A percentile compares a stretch with the other conserved stretches of the same genome.
Conservation (phyloP, 2,329 filamentous ascomycete species). For the Claviceps quebecensis region DNA sequence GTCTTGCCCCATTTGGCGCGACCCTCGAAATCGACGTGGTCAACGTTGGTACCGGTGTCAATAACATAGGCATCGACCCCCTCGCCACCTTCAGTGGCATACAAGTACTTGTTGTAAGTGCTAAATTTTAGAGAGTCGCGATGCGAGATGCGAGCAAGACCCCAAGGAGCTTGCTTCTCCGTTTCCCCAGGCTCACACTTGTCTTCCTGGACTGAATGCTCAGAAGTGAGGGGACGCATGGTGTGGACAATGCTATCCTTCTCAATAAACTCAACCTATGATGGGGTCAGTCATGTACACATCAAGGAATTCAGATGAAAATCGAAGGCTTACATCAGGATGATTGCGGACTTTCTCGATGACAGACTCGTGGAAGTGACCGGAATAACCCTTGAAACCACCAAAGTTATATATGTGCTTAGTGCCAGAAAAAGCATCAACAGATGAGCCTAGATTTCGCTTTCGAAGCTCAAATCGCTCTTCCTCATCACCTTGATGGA, state of each 20-base stretch:
- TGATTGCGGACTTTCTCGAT: constrained; percentile 89
- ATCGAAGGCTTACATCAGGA: constrained; percentile 70
- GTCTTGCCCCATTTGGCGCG: constrained; percentile 96
- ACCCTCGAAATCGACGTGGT: constrained; percentile 95
- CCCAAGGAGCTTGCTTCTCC: constrained; percentile 96
- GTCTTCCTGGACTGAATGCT: constrained; percentile 22
- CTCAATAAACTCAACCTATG: constrained; percentile 90
- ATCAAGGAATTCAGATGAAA: not conserved
- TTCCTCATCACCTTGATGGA: constrained; percentile 57
- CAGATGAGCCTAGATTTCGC: constrained; percentile 60
- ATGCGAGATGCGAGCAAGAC: constrained; percentile 95
- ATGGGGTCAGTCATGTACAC: not conserved
- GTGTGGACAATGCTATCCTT: constrained; percentile 86
- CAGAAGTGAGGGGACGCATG: constrained; percentile 37
- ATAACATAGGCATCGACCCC: constrained; percentile 98
- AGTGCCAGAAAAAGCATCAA: constrained; percentile 64
- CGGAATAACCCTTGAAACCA: constrained; percentile 78
- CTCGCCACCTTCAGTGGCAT: constrained; percentile 77
- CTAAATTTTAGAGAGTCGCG: constrained; percentile 75
- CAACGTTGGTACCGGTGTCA: constrained; percentile 86
- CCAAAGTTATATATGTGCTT: constrained; percentile 96
- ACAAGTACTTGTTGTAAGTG: constrained; percentile 97
- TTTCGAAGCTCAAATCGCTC: constrained; percentile 80
- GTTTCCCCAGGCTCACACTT: constrained; percentile 38
- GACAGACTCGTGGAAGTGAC: constrained; percentile 84